Evolutionary conservation across 306 rosid species (phyloP).

Genomic region (Corylus heterophylla): DNA sequence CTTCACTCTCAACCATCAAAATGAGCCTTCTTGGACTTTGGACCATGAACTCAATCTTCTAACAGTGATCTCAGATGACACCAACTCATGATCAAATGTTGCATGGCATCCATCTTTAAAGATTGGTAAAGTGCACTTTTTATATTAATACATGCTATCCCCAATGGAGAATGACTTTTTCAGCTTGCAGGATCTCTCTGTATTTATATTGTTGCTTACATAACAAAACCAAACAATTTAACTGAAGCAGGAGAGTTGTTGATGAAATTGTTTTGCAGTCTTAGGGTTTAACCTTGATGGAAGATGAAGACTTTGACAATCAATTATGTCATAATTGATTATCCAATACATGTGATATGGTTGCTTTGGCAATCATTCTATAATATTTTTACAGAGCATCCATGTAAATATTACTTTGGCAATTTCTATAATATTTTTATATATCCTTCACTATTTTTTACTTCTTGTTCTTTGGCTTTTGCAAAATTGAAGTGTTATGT

Average conservation of each 20-base stretch:
- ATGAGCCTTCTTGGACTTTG: constrained; percentile 63
- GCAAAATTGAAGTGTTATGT: not conserved
- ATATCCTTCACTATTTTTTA: not conserved
- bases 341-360: not conserved
- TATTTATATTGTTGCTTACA: not conserved
- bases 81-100: constrained; percentile 36
- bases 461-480: not conserved
- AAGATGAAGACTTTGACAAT: not conserved
- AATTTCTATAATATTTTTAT: not conserved
- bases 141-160: not conserved
- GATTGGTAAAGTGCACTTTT: constrained; percentile 14
- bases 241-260: not conserved
- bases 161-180: not conserved
- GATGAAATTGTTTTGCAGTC: not conserved
- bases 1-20: constrained; percentile 54
- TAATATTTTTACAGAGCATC: not conserved
- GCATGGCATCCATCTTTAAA: not conserved
- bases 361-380: not conserved
- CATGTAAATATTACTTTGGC: not conserved
- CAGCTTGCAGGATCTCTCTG: not conserved
- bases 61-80: constrained; percentile 40
- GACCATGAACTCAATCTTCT: constrained; percentile 72
- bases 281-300: not conserved
- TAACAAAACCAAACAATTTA: not conserved
- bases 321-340: not conserved